Conservation (phyloP, 225 moss, liverwort and hornwort genomes). For the Polytrichum formosum region DNA sequence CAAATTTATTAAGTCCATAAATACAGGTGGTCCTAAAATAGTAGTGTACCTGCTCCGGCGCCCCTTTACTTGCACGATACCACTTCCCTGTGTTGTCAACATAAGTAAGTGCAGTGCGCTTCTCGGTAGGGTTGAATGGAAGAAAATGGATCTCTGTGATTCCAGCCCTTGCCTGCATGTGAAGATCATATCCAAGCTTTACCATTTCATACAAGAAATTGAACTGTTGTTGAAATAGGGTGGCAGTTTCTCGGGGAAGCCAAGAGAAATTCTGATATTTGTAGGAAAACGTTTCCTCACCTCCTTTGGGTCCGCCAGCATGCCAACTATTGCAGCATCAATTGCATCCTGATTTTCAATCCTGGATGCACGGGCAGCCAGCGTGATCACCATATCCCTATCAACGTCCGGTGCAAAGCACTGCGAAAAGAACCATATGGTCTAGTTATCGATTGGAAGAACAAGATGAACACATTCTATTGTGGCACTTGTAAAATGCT, state of each 20-base stretch:
- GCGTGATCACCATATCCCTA: slow-evolving; percentile 47
- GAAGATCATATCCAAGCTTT: neutral
- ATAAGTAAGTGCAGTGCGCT: slow-evolving; percentile 67
- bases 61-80: slow-evolving; percentile 65
- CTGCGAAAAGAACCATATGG: slow-evolving; percentile 8
- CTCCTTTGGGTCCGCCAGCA: slow-evolving; percentile 50
- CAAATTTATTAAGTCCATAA: no score
- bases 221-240: neutral
- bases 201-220: no score
- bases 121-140: slow-evolving; percentile 57
- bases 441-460: neutral
- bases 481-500: neutral
- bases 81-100: slow-evolving; percentile 39
- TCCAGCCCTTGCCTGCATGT: slow-evolving; percentile 32
- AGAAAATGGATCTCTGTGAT: slow-evolving; percentile 48
- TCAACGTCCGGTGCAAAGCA: slow-evolving; percentile 33
- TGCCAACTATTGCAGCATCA: slow-evolving; percentile 45
- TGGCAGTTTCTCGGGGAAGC: no score
- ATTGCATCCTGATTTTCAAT: slow-evolving; percentile 61
- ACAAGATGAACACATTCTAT: neutral
- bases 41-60: slow-evolving; percentile 38
- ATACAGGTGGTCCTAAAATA: no score
- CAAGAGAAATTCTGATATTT: no score
- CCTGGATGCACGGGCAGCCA: slow-evolving; percentile 57
- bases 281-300: neutral